A percentile compares a stretch with the other conserved stretches of the same genome.
Evolutionary conservation across 1,284 basidiomycete genomes (phyloP).

Genomic region (Apiotrichum akiyoshidainum): DNA sequence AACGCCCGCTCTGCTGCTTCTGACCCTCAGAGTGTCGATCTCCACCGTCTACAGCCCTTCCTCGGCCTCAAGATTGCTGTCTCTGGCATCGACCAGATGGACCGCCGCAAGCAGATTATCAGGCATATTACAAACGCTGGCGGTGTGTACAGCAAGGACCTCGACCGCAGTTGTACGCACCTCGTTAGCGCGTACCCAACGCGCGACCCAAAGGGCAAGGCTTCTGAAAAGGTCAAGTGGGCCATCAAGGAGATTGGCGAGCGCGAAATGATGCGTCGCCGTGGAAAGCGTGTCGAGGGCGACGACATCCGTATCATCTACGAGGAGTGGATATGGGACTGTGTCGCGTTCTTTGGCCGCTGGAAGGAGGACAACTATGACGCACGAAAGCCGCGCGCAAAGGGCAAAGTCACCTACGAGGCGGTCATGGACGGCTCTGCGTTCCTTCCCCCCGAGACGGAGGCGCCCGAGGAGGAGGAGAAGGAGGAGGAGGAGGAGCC

Average conservation of each 20-base stretch:
- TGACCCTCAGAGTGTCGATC: slow-evolving; percentile 22
- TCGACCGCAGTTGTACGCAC: slow-evolving; percentile 47
- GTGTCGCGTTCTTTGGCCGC: slow-evolving; percentile 42
- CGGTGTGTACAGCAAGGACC: slow-evolving; percentile 45
- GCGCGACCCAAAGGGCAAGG: slow-evolving; percentile 28
- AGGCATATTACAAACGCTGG: slow-evolving; percentile 35
- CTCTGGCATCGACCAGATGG: slow-evolving; percentile 43
- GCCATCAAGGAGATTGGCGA: slow-evolving; percentile 35
- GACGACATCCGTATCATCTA: slow-evolving; percentile 44
- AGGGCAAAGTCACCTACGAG: slow-evolving; percentile 28
- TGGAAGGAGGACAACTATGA: slow-evolving; percentile 47
- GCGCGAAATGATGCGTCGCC: slow-evolving; percentile 28
- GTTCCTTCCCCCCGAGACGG: slow-evolving; percentile 9
- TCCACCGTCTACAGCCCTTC: slow-evolving; percentile 37
- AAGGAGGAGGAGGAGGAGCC: slow-evolving; percentile 31
- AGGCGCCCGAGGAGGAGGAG: slow-evolving; percentile 17
- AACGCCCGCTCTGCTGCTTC: not conserved
- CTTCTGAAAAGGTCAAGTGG: slow-evolving; percentile 48
- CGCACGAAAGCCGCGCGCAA: slow-evolving; percentile 35
- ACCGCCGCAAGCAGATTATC: slow-evolving; percentile 41
- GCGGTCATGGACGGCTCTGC: slow-evolving; percentile 32
- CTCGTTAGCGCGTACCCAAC: slow-evolving; percentile 41
- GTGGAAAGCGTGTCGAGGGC: slow-evolving; percentile 28
- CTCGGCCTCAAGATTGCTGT: slow-evolving; percentile 40
- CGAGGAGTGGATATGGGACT: slow-evolving; percentile 52